These are phyloP conservation scores for Paramecium primaurelia DNA, from an alignment of 73 alveolate genomes.

Conservation along the genomic window DNA sequence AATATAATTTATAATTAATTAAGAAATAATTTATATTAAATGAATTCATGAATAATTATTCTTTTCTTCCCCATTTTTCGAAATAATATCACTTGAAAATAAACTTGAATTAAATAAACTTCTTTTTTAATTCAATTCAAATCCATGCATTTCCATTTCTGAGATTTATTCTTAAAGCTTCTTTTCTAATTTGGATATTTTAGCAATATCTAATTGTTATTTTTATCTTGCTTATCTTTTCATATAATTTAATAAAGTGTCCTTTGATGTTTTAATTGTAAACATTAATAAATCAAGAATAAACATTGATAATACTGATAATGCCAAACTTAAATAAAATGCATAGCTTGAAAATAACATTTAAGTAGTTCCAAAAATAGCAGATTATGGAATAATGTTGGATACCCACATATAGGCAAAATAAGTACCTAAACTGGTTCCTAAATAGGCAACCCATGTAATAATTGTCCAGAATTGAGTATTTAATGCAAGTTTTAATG, in stretches of 20 bases:
- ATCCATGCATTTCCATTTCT: neutral
- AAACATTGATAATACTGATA: conserved; percentile 18
- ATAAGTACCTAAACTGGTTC: conserved; percentile 20
- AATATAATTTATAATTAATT: too few species aligned
- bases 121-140: neutral
- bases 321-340: neutral
- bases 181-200: neutral
- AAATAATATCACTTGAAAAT: neutral
- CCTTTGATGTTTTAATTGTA: neutral
- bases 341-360: conserved; percentile 29
- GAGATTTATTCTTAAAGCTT: neutral
- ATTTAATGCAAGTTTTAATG: conserved; percentile 38
- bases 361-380: neutral
- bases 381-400: neutral
- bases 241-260: neutral
- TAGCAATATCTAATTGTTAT: neutral
- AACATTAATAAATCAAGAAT: conserved; percentile 12
- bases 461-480: conserved; percentile 53
- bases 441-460: conserved; percentile 37
- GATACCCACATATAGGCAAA: conserved; percentile 15
- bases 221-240: neutral
- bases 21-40: neutral
- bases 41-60: neutral
- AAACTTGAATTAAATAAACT: neutral
- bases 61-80: neutral